phyloP scores from a whole-genome alignment of 192 early-diverging fungal genomes.

The Obelidium mucronatum region DNA sequence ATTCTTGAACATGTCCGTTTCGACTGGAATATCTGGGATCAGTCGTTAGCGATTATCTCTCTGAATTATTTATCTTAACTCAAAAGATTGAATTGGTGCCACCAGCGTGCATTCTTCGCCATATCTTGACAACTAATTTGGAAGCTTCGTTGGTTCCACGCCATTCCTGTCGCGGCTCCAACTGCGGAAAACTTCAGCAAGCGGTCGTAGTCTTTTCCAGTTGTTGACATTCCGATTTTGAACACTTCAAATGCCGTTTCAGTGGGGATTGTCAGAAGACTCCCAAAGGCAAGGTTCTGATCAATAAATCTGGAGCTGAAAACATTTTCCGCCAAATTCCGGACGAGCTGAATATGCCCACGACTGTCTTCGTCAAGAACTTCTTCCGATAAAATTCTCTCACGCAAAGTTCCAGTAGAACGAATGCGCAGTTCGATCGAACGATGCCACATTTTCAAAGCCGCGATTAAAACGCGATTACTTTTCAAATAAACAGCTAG shows the following conservation, averaged over 20 bases:
- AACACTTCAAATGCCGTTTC: conserved; percentile 43
- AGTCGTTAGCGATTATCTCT: neutral
- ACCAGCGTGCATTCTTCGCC: conserved; percentile 71
- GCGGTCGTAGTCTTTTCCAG: conserved; percentile 50
- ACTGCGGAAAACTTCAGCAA: conserved; percentile 60
- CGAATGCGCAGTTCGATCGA: conserved; percentile 40
- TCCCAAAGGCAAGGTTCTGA: conserved; percentile 51
- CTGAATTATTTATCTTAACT: conserved; percentile 22
- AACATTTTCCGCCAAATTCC: conserved; percentile 24
- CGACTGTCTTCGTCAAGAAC: neutral
- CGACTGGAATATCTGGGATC: conserved; percentile 59
- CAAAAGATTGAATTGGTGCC: conserved; percentile 67
- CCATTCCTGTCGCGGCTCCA: conserved; percentile 60
- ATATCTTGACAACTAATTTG: conserved; percentile 64
- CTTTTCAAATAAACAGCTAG: conserved; percentile 43
- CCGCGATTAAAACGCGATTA: conserved; percentile 46
- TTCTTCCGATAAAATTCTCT: neutral
- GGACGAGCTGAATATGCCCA: conserved; percentile 20
- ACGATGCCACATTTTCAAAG: conserved; percentile 43
- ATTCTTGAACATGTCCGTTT: conserved; percentile 56
- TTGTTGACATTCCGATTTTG: conserved; percentile 48
- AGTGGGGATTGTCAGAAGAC: conserved; percentile 45
- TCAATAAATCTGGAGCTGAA: conserved; percentile 52
- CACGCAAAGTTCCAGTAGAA: conserved; percentile 13
- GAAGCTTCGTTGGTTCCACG: conserved; percentile 73